phyloP scores from a whole-genome alignment of 2,329 filamentous ascomycete species.

The Cercospora janseana region DNA sequence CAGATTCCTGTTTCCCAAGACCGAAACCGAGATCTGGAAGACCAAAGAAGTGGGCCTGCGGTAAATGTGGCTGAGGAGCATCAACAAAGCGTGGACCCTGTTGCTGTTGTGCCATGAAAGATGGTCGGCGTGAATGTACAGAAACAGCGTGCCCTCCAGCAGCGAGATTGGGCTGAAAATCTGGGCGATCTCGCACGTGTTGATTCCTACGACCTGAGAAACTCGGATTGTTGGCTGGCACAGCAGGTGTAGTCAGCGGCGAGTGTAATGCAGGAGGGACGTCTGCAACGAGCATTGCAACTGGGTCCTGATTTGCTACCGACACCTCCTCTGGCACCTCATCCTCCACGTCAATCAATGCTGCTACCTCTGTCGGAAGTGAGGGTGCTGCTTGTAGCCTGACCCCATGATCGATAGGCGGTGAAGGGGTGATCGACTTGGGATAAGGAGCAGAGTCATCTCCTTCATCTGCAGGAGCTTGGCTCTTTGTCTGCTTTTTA shows the following conservation, averaged over 20 bases:
- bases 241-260: conserved; percentile 7
- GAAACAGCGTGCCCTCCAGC: conserved; percentile 7
- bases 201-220: conserved; percentile 13
- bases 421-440: conserved; percentile 32
- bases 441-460: conserved; percentile 30
- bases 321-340: conserved; percentile 22
- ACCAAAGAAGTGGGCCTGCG: conserved; percentile 38
- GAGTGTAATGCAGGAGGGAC: conserved; percentile 20
- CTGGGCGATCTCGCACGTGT: conserved; percentile 15
- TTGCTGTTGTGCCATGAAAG: conserved; percentile 23
- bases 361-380: conserved; percentile 16
- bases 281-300: conserved; percentile 18
- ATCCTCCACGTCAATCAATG: conserved; percentile 23
- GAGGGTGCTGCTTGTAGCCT: conserved; percentile 2
- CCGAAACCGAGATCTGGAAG: conserved; percentile 35
- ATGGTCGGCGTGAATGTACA: conserved; percentile 25
- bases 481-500: conserved; percentile 30
- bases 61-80: conserved; percentile 38
- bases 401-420: conserved; percentile 27
- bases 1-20: conserved; percentile 37
- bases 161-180: conserved; percentile 13
- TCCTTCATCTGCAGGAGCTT: conserved; percentile 19
- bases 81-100: conserved; percentile 30
- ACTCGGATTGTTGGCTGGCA: background rate
- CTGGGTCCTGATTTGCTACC: conserved; percentile 16